Evolutionary conservation across 805 yeast genomes (phyloP).

Genomic region (Barnettozyma pratensis): DNA sequence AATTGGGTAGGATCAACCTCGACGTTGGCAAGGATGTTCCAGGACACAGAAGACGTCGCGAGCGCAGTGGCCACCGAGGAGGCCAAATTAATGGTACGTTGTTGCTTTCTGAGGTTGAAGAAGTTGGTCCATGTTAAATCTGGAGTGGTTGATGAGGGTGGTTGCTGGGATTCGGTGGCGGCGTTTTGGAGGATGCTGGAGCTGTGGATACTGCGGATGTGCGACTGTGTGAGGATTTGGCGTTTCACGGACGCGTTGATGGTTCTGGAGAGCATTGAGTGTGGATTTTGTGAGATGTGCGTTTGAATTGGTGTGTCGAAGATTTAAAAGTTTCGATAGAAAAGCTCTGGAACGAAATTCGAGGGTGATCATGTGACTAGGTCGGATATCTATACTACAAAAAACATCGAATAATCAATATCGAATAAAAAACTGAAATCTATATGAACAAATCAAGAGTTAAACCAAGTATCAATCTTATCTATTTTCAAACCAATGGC

Average conservation of each 20-base stretch:
- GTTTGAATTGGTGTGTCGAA: too few species aligned
- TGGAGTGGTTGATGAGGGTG: background rate
- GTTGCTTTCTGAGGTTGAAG: constrained; percentile 67
- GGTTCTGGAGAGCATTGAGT: constrained; percentile 8
- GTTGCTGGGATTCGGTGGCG: background rate
- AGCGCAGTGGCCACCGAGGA: constrained; percentile 67
- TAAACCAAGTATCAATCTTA: background rate
- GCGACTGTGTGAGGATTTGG: background rate
- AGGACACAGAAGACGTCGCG: constrained; percentile 60
- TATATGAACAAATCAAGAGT: too few species aligned
- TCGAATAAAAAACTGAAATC: too few species aligned
- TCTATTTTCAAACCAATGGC: background rate
- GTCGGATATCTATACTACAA: too few species aligned
- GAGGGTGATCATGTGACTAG: too few species aligned
- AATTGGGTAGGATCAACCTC: constrained; percentile 86
- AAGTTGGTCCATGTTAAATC: constrained; percentile 74
- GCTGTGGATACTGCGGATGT: background rate
- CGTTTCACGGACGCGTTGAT: constrained; percentile 6
- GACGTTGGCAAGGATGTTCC: constrained; percentile 71
- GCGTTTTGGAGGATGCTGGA: background rate
- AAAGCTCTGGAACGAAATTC: too few species aligned
- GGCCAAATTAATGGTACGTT: constrained; percentile 61
- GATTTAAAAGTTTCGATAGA: too few species aligned
- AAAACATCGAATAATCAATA: too few species aligned
- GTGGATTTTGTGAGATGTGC: too few species aligned